Evolutionary conservation across 2,329 filamentous ascomycete species (phyloP), one percentile per base, ranked within the genome.

Genomic region (Penicillium sclerotiorum): DNA sequence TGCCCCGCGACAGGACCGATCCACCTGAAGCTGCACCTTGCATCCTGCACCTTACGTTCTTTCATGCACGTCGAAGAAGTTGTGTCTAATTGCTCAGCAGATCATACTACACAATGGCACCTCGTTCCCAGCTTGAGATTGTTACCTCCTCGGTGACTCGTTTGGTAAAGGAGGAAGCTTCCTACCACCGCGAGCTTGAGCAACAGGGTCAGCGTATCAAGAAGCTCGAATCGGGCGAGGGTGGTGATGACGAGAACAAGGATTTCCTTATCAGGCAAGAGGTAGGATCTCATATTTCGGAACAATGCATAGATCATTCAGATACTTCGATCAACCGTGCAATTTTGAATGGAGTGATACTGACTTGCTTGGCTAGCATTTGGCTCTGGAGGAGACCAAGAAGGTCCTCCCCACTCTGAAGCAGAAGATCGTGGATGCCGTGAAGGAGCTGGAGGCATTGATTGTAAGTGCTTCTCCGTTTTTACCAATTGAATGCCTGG

Each of bases 131-230:
- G 90, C 95, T 72, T 85, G 89, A 53, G 90, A 94, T 96, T 67
- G 85, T 88, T 37, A 94, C 89, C 20, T 83, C 86, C 54, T 85
- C 90, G 17, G 84, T 97, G 59, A 79, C 82, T 62, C 90, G 94
- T 51, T 83, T 97, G 40, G 83, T 96, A 59, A 96, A 95, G 73
- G 94, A 99, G 73, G 90, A 96, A 72, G 78, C 82, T 32, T 93
- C 87, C 63, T 97, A 99, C 76, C 88, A 92, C 78, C 88, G 88
- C 67, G 94, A 99, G 72, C 81, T 92, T 17, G 77, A 81, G 56
- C 79, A 86, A 57, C 92, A 97, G 69, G 80, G 89, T 61, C 80
- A 81, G 53, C 83, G 88, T 49, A 81, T 95, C 57, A 75, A 81
- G 69, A 83, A 85, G 68, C 79, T 95, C 15, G 80, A 86, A 68